phyloP scores from a whole-genome alignment of 805 yeast species.

The Ogataea nitratoaversa region DNA sequence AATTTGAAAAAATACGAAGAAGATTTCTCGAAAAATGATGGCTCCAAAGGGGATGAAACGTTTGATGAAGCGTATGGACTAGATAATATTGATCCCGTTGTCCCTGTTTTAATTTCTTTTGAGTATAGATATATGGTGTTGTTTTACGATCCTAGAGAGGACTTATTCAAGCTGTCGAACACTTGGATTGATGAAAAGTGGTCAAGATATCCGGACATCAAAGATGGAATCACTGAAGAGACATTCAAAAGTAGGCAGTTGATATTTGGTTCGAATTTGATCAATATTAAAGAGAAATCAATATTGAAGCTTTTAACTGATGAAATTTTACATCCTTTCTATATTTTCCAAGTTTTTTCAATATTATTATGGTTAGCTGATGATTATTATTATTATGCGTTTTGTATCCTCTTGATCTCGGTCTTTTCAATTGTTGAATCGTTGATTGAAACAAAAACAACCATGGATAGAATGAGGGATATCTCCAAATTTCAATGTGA shows the following conservation, averaged over 20 bases:
- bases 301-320: slow-evolving; percentile 63
- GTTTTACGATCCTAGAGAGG: slow-evolving; percentile 83
- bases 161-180: slow-evolving; percentile 73
- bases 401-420: slow-evolving; percentile 86
- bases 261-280: slow-evolving; percentile 75
- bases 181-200: slow-evolving; percentile 86
- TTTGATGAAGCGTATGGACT: slow-evolving; percentile 8
- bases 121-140: slow-evolving; percentile 81
- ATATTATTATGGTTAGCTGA: slow-evolving; percentile 89
- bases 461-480: slow-evolving; percentile 66
- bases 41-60: slow-evolving; percentile 26
- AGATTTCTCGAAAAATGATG: slow-evolving; percentile 15
- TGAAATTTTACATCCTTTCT: slow-evolving; percentile 93
- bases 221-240: slow-evolving; percentile 69
- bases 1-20: slow-evolving; percentile 8
- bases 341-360: slow-evolving; percentile 90
- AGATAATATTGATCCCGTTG: slow-evolving; percentile 52
- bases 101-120: slow-evolving; percentile 68
- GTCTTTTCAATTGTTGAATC: slow-evolving; percentile 75
- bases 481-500: slow-evolving; percentile 74
- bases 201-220: slow-evolving; percentile 52
- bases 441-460: slow-evolving; percentile 76
- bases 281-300: slow-evolving; percentile 74
- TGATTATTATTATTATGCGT: slow-evolving; percentile 89
- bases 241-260: slow-evolving; percentile 60